Base-by-base conservation (phyloP, 2,329 filamentous ascomycete species). In the Albifimbria verrucaria region DNA sequence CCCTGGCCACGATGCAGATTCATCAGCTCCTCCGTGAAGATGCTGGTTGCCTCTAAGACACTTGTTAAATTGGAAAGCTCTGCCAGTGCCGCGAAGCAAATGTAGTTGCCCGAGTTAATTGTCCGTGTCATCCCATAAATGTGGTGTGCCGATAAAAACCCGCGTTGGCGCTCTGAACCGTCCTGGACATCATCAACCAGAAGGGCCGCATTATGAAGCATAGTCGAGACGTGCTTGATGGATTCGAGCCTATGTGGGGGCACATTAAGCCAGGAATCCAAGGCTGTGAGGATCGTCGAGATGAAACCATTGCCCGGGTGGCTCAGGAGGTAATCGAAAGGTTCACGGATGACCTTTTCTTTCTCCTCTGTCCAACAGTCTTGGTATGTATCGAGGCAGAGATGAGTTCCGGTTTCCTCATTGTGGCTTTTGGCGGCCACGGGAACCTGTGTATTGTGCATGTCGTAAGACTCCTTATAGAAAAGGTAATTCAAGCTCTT, bases 1-100 rank as follows among this genome's bases (percentile, higher is more conserved):
- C 90, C 89, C 71, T 93, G 89, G 15, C 90, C 90, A 21, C 88
- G 77, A 69, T 93, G 89, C 46, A 94, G 80, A 67, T 92, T 89
- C 55, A 90, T 70, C 25, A 93, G 77, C 71, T 92, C 89, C 55
- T 92, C 87, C 5, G 85, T 85, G 64, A 86, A 93, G 47, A 92
- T 86, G 51, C 76, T 72, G 51, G 91, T 78, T n/a, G 83, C 81
- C 10, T 45, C 28, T 39, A 77, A 76, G 64, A 82, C 81, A 64
- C 88, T 89, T 48, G 77, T 74, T 48, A 93, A 79, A 59, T 81
- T 83, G 55, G 84, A 77, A 11, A 92, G 73, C 42, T 44, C 42
- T 11, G 18, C 18, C 5, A 23, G 18, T 15, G 42, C 42, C 42
- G 18, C 18, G 20, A 78, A 76, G 56, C 76, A 78, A 20, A 74